Percentiles rank a stretch among this genome's conserved stretches.
phyloP scores from a whole-genome alignment of 2,329 filamentous ascomycete genomes.

The Calonectria honghensis region DNA sequence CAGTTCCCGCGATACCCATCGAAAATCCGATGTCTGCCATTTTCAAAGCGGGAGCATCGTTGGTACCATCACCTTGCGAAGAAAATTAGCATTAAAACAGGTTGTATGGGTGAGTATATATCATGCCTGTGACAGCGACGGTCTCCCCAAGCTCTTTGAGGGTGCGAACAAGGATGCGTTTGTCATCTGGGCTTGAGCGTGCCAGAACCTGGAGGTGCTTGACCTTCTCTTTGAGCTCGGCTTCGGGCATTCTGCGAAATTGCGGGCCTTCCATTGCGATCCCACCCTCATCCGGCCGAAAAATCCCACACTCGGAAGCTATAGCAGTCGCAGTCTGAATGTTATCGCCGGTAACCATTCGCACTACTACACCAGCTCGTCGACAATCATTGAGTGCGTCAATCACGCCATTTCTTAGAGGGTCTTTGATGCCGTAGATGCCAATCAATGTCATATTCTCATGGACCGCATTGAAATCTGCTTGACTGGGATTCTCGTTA shows the following conservation, averaged over 20 bases:
- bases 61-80: conserved; percentile 72
- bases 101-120: background rate
- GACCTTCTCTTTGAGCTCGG: conserved; percentile 72
- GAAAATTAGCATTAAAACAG: background rate
- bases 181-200: conserved; percentile 80
- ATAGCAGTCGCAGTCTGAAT: conserved; percentile 67
- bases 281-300: conserved; percentile 74
- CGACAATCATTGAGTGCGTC: conserved; percentile 79
- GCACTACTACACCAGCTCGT: conserved; percentile 79
- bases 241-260: conserved; percentile 75
- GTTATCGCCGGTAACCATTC: conserved; percentile 76
- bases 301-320: conserved; percentile 66
- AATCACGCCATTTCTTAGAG: conserved; percentile 76
- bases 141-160: conserved; percentile 79
- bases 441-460: conserved; percentile 63
- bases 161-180: conserved; percentile 76
- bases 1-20: conserved; percentile 79
- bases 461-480: conserved; percentile 73
- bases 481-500: conserved; percentile 72
- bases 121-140: conserved; percentile 70
- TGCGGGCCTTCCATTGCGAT: conserved; percentile 74
- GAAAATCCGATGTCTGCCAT: conserved; percentile 78
- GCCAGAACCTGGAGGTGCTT: conserved; percentile 78
- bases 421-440: conserved; percentile 80
- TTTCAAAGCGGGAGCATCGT: conserved; percentile 76